phyloP scores from a whole-genome alignment of 148 eudicot genomes.

The Dianthus caryophyllus region DNA sequence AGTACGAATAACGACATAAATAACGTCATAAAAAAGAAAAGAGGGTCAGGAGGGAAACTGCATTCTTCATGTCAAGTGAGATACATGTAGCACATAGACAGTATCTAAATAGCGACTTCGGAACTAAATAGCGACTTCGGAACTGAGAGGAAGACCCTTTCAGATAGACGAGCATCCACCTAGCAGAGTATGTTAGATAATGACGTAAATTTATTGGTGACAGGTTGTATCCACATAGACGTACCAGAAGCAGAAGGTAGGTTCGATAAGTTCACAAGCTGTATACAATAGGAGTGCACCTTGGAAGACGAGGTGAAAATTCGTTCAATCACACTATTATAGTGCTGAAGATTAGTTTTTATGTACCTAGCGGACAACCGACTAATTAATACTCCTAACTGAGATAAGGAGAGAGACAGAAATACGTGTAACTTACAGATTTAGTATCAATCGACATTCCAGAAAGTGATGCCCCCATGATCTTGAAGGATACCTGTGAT shows the following conservation, averaged over 20 bases:
- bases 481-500: conserved; percentile 92
- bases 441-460: conserved; percentile 87
- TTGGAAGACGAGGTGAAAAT: background rate
- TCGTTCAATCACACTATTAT: background rate
- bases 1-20: conserved; percentile 2
- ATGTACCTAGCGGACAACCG: background rate
- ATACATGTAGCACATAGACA: background rate
- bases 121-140: background rate
- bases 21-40: background rate
- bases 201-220: background rate
- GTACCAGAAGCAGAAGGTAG: background rate
- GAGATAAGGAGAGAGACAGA: conserved; percentile 8
- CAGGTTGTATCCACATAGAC: background rate
- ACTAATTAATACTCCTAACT: background rate
- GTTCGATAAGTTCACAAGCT: background rate
- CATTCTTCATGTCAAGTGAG: conserved; percentile 5
- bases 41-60: background rate
- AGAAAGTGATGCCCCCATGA: conserved; percentile 74
- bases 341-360: background rate
- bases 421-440: conserved; percentile 55
- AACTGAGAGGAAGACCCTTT: background rate
- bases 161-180: background rate
- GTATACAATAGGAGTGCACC: background rate
- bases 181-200: background rate
- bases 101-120: background rate